phyloP scores from a whole-genome alignment of 495 filamentous ascomycete species.

The Trypethelium eluteriae region DNA sequence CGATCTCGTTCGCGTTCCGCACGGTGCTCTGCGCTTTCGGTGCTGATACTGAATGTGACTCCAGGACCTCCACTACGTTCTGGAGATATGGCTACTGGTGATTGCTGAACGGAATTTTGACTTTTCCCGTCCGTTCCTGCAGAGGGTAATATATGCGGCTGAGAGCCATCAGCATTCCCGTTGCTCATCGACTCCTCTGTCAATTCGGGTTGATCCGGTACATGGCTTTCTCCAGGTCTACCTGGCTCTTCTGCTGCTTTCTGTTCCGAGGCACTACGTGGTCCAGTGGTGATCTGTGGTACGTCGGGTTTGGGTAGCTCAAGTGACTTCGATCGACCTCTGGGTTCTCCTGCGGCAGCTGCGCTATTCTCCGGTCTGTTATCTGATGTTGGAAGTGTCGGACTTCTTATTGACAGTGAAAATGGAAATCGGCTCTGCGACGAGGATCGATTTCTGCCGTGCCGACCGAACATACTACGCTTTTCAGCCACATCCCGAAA shows the following conservation, averaged over 20 bases:
- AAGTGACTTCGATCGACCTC: background rate
- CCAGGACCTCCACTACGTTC: constrained; percentile 1
- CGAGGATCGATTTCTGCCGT: background rate
- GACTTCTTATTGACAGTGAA: background rate
- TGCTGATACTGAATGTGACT: constrained; percentile 19
- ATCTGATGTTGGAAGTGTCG: background rate
- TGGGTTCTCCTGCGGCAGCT: background rate
- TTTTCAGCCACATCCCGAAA: constrained; percentile 53
- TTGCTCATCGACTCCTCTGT: background rate
- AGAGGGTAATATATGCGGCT: background rate
- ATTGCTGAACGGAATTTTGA: background rate
- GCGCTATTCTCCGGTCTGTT: background rate
- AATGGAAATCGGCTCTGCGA: background rate
- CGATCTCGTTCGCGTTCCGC: constrained; percentile 19
- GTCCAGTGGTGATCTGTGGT: background rate
- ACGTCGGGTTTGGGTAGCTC: background rate
- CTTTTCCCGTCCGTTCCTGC: background rate
- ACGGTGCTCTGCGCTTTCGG: constrained; percentile 20
- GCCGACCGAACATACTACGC: constrained; percentile 25
- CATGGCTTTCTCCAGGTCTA: background rate
- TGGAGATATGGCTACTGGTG: background rate
- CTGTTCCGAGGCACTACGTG: background rate
- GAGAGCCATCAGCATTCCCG: background rate
- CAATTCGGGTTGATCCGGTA: background rate
- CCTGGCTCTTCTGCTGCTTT: background rate